phyloP scores from a whole-genome alignment of 1,284 basidiomycete genomes.

The Heimioporus punctisporus region DNA sequence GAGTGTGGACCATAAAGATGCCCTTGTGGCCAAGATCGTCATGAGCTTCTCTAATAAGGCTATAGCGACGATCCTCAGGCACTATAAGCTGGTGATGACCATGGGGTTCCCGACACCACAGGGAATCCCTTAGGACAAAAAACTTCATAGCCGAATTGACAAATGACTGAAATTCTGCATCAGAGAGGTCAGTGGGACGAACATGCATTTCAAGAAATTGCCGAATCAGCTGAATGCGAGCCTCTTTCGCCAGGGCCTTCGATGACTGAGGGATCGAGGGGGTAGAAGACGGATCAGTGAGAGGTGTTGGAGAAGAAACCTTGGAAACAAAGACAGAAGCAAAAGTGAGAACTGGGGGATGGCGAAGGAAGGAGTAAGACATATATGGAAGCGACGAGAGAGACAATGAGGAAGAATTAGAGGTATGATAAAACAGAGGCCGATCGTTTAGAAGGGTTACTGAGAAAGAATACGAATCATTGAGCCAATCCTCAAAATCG shows the following conservation, averaged over 20 bases:
- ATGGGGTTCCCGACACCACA: not conserved
- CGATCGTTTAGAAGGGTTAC: too few relatives aligned
- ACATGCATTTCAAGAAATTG: not conserved
- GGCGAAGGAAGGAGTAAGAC: too few relatives aligned
- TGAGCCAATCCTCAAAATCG: not conserved
- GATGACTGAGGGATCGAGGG: not conserved
- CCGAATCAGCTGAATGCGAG: not conserved
- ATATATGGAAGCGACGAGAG: too few relatives aligned
- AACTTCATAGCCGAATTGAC: not conserved
- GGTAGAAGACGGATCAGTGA: too few relatives aligned
- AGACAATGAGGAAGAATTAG: not conserved
- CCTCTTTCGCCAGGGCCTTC: not conserved
- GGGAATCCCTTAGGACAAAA: not conserved
- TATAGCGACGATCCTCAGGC: not conserved
- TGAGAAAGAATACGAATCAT: not conserved
- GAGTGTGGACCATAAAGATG: constrained; percentile 10
- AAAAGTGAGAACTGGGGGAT: too few relatives aligned
- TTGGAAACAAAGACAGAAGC: too few relatives aligned
- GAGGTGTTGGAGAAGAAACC: too few relatives aligned
- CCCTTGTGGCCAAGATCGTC: constrained; percentile 32
- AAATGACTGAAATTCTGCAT: not conserved
- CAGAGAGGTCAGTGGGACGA: not conserved
- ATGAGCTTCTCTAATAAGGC: constrained; percentile 21
- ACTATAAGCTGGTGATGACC: not conserved
- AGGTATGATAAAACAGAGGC: not conserved